Conservation (phyloP, 768 basidiomycete species). For the Kondoa subrosea region DNA sequence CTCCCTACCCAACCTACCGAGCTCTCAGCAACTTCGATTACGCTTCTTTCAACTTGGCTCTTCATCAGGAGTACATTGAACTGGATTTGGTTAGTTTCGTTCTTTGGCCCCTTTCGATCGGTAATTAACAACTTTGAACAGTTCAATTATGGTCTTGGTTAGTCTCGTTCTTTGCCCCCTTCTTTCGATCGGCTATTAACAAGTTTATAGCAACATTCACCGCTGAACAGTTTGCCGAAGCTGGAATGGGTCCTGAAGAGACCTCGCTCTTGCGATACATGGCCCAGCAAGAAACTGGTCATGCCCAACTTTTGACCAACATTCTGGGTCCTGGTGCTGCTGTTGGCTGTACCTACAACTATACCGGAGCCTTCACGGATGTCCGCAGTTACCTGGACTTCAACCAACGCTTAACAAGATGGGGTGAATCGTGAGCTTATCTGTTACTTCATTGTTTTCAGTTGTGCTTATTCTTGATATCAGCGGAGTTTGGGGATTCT, state of each 20-base stretch:
- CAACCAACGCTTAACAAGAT: constrained; percentile 40
- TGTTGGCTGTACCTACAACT: constrained; percentile 41
- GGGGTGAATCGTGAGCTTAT: constrained; percentile 21
- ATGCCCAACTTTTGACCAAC: constrained; percentile 39
- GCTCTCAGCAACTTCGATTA: constrained; percentile 14
- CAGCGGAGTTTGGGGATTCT: constrained; percentile 45
- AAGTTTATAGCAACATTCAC: too few relatives aligned
- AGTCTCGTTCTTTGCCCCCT: too few relatives aligned
- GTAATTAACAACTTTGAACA: constrained; percentile 9
- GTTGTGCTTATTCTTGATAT: constrained; percentile 49
- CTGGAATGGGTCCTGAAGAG: constrained; percentile 42
- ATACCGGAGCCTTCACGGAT: constrained; percentile 38
- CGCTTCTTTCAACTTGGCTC: constrained; percentile 15
- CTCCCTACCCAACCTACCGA: not conserved
- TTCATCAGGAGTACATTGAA: constrained; percentile 20
- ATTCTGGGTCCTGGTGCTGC: constrained; percentile 26
- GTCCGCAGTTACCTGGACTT: constrained; percentile 48
- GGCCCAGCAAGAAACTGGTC: constrained; percentile 48
- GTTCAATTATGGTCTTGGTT: constrained; percentile 19
- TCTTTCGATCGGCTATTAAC: too few relatives aligned
- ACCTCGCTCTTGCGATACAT: constrained; percentile 45
- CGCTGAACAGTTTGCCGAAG: constrained; percentile 42
- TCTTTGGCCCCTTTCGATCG: not conserved
- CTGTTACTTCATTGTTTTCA: constrained; percentile 26
- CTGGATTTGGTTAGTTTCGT: not conserved